Evolutionary conservation across 2,329 filamentous ascomycete species (phyloP), one percentile per base, ranked within the genome.

Genomic region (Cladorrhinum sp.): DNA sequence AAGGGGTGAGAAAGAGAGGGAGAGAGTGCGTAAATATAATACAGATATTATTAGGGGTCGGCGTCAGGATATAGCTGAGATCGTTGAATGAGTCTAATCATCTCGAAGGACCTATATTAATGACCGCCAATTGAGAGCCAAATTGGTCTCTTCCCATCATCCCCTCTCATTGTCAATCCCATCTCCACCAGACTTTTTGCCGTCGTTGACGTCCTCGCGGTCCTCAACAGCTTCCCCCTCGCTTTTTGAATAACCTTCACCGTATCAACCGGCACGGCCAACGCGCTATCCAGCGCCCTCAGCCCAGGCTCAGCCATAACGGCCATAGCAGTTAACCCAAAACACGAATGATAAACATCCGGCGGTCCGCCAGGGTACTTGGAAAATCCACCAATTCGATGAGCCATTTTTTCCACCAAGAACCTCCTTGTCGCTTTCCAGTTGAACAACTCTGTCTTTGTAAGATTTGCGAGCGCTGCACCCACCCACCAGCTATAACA

Each of bases 401-500:
- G 93, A 71, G 97, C 92, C 1, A 92, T 96, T 71, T 92, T 88
- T 55, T 90, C 85, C 9, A 97, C 81, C 12, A 99, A 79, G 75
- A 95, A 98, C 53, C 83, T 81, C n/a, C 91, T 85, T 50, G 89
- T 85, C 0, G 86, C 81, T 10, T 73, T 70, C 4, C 76, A 73
- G 60, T 88, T 80, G 25, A 92, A 75, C n/a, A 92, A 75, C 1
- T 81, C 72, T 12, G 80, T 74, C 59, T 82, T 75, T 1, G 61
- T 65, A 3, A 72, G 59, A 41, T 81, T 78, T 56, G 71, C 68
- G 1, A 85, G 71, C 1, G 92, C 85, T 1, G 85, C 92, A 3
- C 83, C 82, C 0, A 91, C 91, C 95, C 95, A 99, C 80, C 93
- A 99, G 22, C 86, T 89, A 74, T 99, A 99, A 76, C 95, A 99